Conservation (phyloP, 106 monocot species). For the Vanilla planifolia region DNA sequence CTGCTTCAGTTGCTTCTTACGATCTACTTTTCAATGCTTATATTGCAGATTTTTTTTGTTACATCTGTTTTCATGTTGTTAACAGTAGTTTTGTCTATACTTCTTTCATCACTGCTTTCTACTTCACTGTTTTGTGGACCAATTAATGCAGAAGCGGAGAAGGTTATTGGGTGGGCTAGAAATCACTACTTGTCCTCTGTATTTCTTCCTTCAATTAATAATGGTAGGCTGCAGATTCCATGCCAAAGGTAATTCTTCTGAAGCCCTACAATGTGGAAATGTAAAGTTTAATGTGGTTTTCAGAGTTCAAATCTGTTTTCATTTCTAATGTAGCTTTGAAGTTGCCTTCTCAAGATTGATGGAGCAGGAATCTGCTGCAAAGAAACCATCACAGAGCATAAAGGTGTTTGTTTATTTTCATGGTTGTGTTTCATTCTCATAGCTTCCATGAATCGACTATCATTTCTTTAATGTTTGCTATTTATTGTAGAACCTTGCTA, state of each 20-base stretch:
- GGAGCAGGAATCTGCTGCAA: slow-evolving; percentile 51
- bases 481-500: slow-evolving; percentile 72
- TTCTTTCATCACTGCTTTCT: too few species aligned
- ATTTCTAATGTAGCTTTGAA: slow-evolving; percentile 57
- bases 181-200: slow-evolving; percentile 68
- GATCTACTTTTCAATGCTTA: too few species aligned
- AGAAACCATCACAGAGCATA: slow-evolving; percentile 53
- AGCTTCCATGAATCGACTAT: neutral
- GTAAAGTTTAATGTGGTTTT: neutral
- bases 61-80: neutral
- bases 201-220: slow-evolving; percentile 53
- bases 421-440: neutral
- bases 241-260: slow-evolving; percentile 55
- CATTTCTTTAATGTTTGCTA: neutral
- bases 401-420: slow-evolving; percentile 33
- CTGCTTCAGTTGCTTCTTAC: too few species aligned
- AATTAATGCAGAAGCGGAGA: slow-evolving; percentile 64
- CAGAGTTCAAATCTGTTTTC: neutral
- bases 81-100: neutral
- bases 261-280: neutral
- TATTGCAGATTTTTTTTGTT: too few species aligned
- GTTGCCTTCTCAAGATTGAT: slow-evolving; percentile 66
- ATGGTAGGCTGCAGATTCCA: slow-evolving; percentile 60
- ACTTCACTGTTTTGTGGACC: too few species aligned
- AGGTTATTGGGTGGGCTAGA: slow-evolving; percentile 91